Base-by-base conservation (phyloP, 2,329 filamentous ascomycete species). In the Aureobasidium melanogenum region DNA sequence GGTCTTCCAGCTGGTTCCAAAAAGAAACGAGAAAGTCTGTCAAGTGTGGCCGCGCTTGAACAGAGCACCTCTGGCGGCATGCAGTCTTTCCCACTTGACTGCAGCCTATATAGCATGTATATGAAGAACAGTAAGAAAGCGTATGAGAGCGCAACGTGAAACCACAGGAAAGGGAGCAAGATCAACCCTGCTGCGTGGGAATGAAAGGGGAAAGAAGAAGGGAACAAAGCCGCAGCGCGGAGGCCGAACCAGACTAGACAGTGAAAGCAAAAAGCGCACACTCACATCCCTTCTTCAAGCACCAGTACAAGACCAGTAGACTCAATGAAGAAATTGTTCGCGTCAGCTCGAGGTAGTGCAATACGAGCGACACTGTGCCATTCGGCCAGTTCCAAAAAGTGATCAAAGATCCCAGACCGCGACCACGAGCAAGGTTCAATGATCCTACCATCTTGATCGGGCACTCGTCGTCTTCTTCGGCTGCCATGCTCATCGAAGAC, bases 261-360 rank as follows among this genome's bases (percentile, higher is more conserved):
- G n/a, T n/a, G n/a, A n/a, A n/a, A n/a, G n/a, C n/a, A n/a, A n/a
- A n/a, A n/a, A n/a, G n/a, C n/a, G n/a, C n/a, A n/a, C n/a, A n/a
- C n/a, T n/a, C 28, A 22, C 32, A 4, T 51, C 12, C n/a, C 43
- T 24, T 59, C 55, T 59, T 39, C 55, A 32, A 46, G 39, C 22
- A 32, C 32, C 55, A 41, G 55, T 48, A 30, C 17, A 9, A 48
- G 43, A 44, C 32, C 22, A 59, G 43, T 22, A 44, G 24, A 64
- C 68, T 67, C 70, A 67, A 69, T 70, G 71, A 67, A 69, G 63
- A 62, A 28, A 39, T 15, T 51, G 41, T 81, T 88, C 84, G 87
- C 86, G 80, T 88, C 85, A 74, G 83, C 83, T 79, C 80, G 84
- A 83, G 80, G 78, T 82, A 89, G 86, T 89, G 87, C 85, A 82